phyloP scores from a whole-genome alignment of 768 basidiomycete genomes.

The Chalciporus sphaerocephalus region DNA sequence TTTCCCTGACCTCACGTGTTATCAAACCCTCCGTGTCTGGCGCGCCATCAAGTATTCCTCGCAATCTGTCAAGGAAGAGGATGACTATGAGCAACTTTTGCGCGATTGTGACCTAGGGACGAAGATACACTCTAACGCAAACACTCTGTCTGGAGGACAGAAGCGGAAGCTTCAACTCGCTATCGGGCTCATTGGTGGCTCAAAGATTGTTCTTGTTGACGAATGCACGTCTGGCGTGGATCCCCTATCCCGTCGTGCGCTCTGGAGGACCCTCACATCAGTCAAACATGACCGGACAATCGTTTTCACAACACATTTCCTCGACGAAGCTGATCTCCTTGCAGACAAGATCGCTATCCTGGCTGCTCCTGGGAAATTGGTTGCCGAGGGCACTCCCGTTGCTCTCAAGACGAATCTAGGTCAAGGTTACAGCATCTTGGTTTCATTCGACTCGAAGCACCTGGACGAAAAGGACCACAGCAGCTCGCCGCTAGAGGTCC shows the following conservation, averaged over 20 bases:
- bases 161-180: constrained; percentile 83
- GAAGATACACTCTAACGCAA: constrained; percentile 64
- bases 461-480: constrained; percentile 24
- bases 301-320: constrained; percentile 77
- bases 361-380: constrained; percentile 67
- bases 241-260: constrained; percentile 68
- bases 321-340: constrained; percentile 76
- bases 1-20: constrained; percentile 69
- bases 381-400: constrained; percentile 72
- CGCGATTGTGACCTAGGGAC: constrained; percentile 68
- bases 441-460: constrained; percentile 41
- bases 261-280: constrained; percentile 71
- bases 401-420: constrained; percentile 68
- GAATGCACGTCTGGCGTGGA: constrained; percentile 81
- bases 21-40: constrained; percentile 73
- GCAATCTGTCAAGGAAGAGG: constrained; percentile 36
- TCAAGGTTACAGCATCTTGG: constrained; percentile 63
- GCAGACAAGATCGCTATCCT: constrained; percentile 74
- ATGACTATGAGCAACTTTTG: constrained; percentile 62
- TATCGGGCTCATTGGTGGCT: constrained; percentile 72
- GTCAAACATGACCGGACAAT: constrained; percentile 64
- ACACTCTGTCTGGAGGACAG: constrained; percentile 72
- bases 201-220: constrained; percentile 60
- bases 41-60: constrained; percentile 63
- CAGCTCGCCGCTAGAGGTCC: constrained; percentile 27